Evolutionary conservation across 202 grass and related monocot species (phyloP).

Genomic region (Bolboschoenoplectus hybrid): DNA sequence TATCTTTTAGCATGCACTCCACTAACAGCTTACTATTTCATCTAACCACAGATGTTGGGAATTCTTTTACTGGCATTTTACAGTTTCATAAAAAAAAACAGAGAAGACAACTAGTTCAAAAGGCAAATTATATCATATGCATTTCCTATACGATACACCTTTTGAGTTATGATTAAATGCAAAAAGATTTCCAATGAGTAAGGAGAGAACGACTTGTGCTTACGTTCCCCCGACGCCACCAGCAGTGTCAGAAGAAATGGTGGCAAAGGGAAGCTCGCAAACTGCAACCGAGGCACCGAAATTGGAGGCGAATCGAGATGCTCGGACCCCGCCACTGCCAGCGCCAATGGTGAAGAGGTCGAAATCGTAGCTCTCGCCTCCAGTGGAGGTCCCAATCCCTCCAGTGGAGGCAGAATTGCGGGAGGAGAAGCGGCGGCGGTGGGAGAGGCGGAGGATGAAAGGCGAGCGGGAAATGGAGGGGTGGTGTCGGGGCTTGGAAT

Average conservation of each 20-base stretch:
- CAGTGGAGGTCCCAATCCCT: slow-evolving; percentile 39
- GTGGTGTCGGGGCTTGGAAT: slow-evolving; percentile 30
- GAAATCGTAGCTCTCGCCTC: slow-evolving; percentile 57
- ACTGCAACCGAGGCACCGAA: slow-evolving; percentile 74
- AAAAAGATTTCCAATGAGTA: neutral
- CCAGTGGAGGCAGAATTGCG: slow-evolving; percentile 31
- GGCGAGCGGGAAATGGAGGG: slow-evolving; percentile 41
- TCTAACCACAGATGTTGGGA: neutral
- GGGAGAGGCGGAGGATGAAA: slow-evolving; percentile 31
- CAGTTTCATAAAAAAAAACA: neutral
- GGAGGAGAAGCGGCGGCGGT: slow-evolving; percentile 21
- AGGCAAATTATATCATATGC: neutral
- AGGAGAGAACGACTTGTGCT: slow-evolving; percentile 34
- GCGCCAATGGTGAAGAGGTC: slow-evolving; percentile 97
- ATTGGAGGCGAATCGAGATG: slow-evolving; percentile 82
- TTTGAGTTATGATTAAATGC: slow-evolving; percentile 9
- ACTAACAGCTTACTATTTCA: neutral
- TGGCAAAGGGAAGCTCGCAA: slow-evolving; percentile 89
- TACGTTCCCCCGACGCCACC: slow-evolving; percentile 94
- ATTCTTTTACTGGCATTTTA: neutral
- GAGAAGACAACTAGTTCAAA: neutral
- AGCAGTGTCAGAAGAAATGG: slow-evolving; percentile 61
- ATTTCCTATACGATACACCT: neutral
- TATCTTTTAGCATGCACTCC: neutral
- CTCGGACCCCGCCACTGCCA: slow-evolving; percentile 90